Base-by-base conservation (phyloP, 306 rosid genomes). In the Citrullus amarus region DNA sequence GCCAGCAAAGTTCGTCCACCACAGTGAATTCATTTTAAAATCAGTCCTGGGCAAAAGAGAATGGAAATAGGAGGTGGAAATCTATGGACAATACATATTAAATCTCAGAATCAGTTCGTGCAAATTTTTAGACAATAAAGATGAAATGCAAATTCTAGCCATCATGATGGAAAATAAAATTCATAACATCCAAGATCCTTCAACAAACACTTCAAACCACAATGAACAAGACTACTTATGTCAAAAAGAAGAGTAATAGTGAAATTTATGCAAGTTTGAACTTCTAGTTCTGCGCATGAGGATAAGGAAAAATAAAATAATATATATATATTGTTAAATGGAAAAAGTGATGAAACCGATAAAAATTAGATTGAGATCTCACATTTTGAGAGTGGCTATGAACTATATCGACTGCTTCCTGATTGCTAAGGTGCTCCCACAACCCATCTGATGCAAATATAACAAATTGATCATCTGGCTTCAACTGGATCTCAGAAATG, bases 381-480 rank as follows among this genome's bases (percentile, higher is more conserved):
- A 93, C 98, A 22, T 32, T 76, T 69, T 83, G 93, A 36, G 92
- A 86, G 81, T 85, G 90, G 61, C 90, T 93, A 81, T 87, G 96
- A 86, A 93, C 96, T 79, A 93, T 86, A 85, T 93, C 89, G 63
- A 91, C 98, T n/a, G 97, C 98, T 85, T 91, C 90, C 88, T 93
- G 98, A 84, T 93, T 93, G 91, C 80, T 86, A 80, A 93, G 90
- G 84, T 93, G 98, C 75, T 93, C 98, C 98, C 98, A 93, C 50
- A 93, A 94, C 78, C 98, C 98, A 85, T 93, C 98, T 30, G 98
- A 93, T 58, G 98, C 98, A 62, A 89, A 91, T 83, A 93, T 93
- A 75, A 93, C 63, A 83, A 93, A 93, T 39, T 90, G 96, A 83
- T 93, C 97, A 6, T 85, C 81, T 32, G 96, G 91, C 68, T 87